Conservation (phyloP, 2,329 filamentous ascomycete genomes). For the Aspergillus sp. region DNA sequence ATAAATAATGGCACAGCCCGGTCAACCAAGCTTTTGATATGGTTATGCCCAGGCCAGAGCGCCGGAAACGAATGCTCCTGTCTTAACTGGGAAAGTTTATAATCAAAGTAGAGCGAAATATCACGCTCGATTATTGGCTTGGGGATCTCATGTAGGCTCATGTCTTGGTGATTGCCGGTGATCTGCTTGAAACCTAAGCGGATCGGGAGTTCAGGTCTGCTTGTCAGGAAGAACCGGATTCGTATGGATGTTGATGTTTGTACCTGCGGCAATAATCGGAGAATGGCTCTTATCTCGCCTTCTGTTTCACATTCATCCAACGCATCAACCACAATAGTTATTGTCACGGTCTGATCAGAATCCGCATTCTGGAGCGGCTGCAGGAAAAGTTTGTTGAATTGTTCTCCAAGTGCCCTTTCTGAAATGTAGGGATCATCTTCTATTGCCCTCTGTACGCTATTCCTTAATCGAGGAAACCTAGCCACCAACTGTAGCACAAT, state of each 20-base stretch:
- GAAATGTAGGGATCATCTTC: slow-evolving; percentile 23
- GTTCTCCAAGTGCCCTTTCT: slow-evolving; percentile 21
- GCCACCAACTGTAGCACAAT: background rate
- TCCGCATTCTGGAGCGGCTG: slow-evolving; percentile 24
- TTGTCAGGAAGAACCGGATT: background rate
- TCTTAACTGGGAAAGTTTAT: too few species aligned
- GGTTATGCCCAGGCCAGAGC: too few species aligned
- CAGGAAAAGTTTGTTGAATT: slow-evolving; percentile 28
- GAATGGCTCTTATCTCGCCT: background rate
- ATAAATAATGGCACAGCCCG: background rate
- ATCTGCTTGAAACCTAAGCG: background rate
- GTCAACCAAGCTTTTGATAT: too few species aligned
- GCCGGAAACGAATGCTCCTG: too few species aligned
- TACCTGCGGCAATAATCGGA: background rate
- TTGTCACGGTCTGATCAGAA: background rate
- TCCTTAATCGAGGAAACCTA: slow-evolving; percentile 26
- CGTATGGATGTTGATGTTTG: background rate
- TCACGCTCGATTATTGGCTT: background rate
- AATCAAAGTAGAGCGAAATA: too few species aligned
- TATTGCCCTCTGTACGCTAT: slow-evolving; percentile 18
- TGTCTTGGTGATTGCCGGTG: background rate
- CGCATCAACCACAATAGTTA: background rate
- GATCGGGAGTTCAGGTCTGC: background rate
- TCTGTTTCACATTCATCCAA: background rate
- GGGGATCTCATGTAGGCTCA: background rate